Base-by-base conservation (phyloP, 805 yeast genomes). In the Sugiyamaella mastotermitis region DNA sequence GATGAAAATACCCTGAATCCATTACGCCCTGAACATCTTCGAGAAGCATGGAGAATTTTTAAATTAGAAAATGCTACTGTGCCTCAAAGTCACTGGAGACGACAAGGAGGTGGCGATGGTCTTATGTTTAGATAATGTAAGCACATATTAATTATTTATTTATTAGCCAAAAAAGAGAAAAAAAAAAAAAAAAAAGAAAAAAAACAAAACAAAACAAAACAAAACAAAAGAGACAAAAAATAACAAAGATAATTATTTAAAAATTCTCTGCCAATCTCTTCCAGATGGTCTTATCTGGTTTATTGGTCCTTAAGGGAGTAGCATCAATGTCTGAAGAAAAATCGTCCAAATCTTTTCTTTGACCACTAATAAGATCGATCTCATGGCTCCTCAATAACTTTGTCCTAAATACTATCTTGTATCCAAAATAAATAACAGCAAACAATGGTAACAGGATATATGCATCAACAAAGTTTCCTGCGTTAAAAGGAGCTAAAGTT, bases 1-100 rank as follows among this genome's bases (percentile, higher is more conserved):
- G 57, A 50, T 14, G 51, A 47, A 19, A 33, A 33, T 21, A 39
- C 22, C n/a, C 45, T 25, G 21, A 22, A 38, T 33, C 95, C 95
- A 1, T 57, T 88, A 31, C 66, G 76, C 23, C 95, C 97, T 0
- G 87, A 83, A 43, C 94, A 88, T 54, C 69, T 88, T 20, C 62
- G 94, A 35, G 95, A 86, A 51, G 96, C 96, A 1, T 84, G 94
- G 90, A 66, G 94, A 49, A 57, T 82, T 33, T 82, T 79, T 48
- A 76, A 74, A 47, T 46, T 70, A 30, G 95, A 87, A 51, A 75
- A 72, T 36, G 78, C 80, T 22, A 71, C 78, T 3, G 71, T 77
- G 1, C 76, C 83, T 4, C 65, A 67, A 7, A 72, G 80, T 1
- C 74, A 76, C 37, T 82, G 88, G 85, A 66, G 88, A 41, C 58